Percentiles rank a stretch among this genome's conserved stretches.
phyloP scores from a whole-genome alignment of 345 rosid species.

The Leavenworthia alabamica region DNA sequence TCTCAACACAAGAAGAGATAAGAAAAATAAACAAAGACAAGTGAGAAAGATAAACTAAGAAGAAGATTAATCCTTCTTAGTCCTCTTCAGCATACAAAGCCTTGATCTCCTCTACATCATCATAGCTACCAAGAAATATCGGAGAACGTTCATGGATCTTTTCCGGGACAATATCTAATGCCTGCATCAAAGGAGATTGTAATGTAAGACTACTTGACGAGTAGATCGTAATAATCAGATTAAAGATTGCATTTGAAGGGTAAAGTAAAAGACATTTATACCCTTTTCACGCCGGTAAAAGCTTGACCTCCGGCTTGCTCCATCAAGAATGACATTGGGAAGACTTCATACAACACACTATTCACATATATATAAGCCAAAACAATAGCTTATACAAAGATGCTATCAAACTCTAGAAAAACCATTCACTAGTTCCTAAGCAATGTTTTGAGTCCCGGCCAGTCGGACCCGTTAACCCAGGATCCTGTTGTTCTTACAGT shows the following conservation, averaged over 20 bases:
- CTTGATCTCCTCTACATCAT: slow-evolving; percentile 92
- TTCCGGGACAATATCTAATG: slow-evolving; percentile 69
- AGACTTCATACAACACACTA: slow-evolving; percentile 92
- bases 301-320: slow-evolving; percentile 99
- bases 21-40: slow-evolving; percentile 2
- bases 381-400: not conserved
- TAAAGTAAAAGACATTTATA: slow-evolving; percentile 16
- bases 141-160: slow-evolving; percentile 89
- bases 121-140: slow-evolving; percentile 87
- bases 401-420: not conserved
- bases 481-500: no score
- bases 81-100: slow-evolving; percentile 61
- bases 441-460: no score
- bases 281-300: slow-evolving; percentile 84
- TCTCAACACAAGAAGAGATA: slow-evolving; percentile 16
- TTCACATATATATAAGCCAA: not conserved
- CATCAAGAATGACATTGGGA: slow-evolving; percentile 95
- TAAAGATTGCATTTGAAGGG: not conserved
- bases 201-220: slow-evolving; percentile 1
- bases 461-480: no score
- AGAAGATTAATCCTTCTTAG: slow-evolving; percentile 31
- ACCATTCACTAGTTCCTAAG: no score
- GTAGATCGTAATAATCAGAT: not conserved
- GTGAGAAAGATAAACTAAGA: not conserved
- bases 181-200: slow-evolving; percentile 42